Evolutionary conservation across 78 protist species (phyloP).

Genomic region (Capsaspora owczarzaki): DNA sequence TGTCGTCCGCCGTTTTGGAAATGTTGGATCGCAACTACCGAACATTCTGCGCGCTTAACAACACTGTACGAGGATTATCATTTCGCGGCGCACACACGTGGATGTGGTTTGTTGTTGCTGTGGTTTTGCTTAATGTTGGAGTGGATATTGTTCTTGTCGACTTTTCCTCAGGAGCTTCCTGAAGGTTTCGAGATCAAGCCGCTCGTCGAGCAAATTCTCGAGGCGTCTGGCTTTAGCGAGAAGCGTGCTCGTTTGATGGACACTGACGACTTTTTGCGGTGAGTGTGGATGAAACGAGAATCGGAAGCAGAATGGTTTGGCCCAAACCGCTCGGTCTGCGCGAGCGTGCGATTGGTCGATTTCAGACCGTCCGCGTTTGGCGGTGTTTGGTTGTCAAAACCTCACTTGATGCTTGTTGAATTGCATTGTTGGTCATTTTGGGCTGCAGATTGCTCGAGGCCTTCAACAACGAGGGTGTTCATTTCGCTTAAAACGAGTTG

Average conservation of each 20-base stretch:
- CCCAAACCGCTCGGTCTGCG: too few species aligned
- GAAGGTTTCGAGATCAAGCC: background rate
- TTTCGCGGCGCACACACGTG: background rate
- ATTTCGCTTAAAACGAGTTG: constrained; percentile 8
- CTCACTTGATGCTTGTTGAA: background rate
- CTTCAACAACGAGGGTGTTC: constrained; percentile 25
- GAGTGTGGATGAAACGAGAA: background rate
- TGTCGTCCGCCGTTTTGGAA: constrained; percentile 43
- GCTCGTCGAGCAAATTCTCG: background rate
- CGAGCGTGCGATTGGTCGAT: too few species aligned
- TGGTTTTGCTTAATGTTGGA: background rate
- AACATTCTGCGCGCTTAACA: constrained; percentile 62
- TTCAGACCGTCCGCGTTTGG: background rate
- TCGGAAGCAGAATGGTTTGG: background rate
- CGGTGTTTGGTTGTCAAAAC: background rate
- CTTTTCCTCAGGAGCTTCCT: background rate
- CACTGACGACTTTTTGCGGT: constrained; percentile 75
- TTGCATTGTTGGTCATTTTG: background rate
- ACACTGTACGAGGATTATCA: background rate
- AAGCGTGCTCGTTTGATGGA: constrained; percentile 72
- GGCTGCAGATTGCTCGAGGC: background rate
- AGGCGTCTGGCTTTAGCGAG: constrained; percentile 41
- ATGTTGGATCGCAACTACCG: constrained; percentile 68
- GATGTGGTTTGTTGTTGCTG: background rate
- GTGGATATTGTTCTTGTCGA: background rate